phyloP scores from a whole-genome alignment of 805 yeast species.

The Saccharomyces eubayanus region DNA sequence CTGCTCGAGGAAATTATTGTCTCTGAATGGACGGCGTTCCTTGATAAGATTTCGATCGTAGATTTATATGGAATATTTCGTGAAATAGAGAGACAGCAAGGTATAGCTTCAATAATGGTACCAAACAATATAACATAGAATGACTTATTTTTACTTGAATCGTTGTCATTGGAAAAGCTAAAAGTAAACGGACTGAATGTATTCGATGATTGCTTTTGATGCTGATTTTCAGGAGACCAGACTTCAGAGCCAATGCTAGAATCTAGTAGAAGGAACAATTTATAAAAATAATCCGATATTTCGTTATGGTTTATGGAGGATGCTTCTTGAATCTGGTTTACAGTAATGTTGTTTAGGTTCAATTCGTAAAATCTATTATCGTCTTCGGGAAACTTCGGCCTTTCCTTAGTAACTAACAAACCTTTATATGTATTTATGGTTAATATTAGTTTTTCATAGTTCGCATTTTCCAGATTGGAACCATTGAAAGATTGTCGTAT shows the following conservation, averaged over 20 bases:
- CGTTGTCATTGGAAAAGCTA: slow-evolving; percentile 34
- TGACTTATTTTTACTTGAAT: slow-evolving; percentile 21
- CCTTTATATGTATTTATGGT: slow-evolving; percentile 64
- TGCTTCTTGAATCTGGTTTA: slow-evolving; percentile 23
- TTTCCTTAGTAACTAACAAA: slow-evolving; percentile 57
- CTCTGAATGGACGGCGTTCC: slow-evolving; percentile 66
- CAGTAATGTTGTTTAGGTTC: slow-evolving; percentile 29
- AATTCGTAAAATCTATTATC: slow-evolving; percentile 28
- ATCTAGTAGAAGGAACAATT: slow-evolving; percentile 53
- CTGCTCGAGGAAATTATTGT: slow-evolving; percentile 56
- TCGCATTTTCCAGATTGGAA: slow-evolving; percentile 46
- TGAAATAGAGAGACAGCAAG: slow-evolving; percentile 51
- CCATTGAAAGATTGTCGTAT: slow-evolving; percentile 56
- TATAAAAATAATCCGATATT: slow-evolving; percentile 49
- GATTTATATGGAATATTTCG: slow-evolving; percentile 48
- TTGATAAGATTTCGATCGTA: slow-evolving; percentile 65
- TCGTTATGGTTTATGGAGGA: slow-evolving; percentile 53
- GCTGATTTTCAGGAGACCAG: slow-evolving; percentile 32
- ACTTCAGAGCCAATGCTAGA: slow-evolving; percentile 44
- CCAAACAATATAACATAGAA: slow-evolving; percentile 57
- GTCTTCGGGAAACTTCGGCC: slow-evolving; percentile 67
- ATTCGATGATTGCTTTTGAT: slow-evolving; percentile 28
- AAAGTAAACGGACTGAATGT: slow-evolving; percentile 35
- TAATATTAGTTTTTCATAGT: slow-evolving; percentile 63
- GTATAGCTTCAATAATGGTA: slow-evolving; percentile 58